Evolutionary conservation across 768 basidiomycete species (phyloP), one percentile per base, ranked within the genome.

Genomic region (Kwoniella sp.): DNA sequence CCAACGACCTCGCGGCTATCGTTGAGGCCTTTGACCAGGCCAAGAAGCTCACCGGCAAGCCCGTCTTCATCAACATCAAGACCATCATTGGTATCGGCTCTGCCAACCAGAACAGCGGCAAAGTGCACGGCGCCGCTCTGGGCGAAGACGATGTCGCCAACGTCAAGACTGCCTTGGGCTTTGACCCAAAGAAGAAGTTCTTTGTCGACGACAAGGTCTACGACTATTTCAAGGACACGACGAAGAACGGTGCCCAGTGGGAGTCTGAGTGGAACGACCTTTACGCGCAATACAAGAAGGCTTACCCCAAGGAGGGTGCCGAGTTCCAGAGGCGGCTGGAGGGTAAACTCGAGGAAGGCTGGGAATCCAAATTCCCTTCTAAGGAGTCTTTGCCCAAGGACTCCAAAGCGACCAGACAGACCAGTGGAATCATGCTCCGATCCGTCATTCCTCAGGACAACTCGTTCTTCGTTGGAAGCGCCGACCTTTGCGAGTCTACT

Each of bases 11-110:
- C 52, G 62, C 70, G 2, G 75, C 72, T 15, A 72, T 80, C 28
- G 66, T 76, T 41, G 67, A 66, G 2, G 79, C 72, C 2, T 58
- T 80, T 30, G 77, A 78, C 56, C 20, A 72, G 58, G 79, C 79
- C 55, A 75, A 74, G 60, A 34, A 51, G 7, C 55, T 68, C 67
- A 78, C 66, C 25, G 79, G 79, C 55, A 80, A 80, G 63, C 79
- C 79, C 15, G 66, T 70, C 23, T 56, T 75, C 31, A 73, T 80
- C 72, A 78, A 77, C 63, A 78, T 80, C 62, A 68, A 69, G 3
- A 76, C 78, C 20, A 72, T 79, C 69, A 80, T 80, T 61, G 79
- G 79, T 53, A 67, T 77, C 67, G 72, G 72, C 2, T 78, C 79
- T 15, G 59, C 57, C 55, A 77, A 76, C 51, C 67, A 70, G 30